Evolutionary conservation across 805 yeast genomes (phyloP).

Genomic region (Yarrowia hollandica): DNA sequence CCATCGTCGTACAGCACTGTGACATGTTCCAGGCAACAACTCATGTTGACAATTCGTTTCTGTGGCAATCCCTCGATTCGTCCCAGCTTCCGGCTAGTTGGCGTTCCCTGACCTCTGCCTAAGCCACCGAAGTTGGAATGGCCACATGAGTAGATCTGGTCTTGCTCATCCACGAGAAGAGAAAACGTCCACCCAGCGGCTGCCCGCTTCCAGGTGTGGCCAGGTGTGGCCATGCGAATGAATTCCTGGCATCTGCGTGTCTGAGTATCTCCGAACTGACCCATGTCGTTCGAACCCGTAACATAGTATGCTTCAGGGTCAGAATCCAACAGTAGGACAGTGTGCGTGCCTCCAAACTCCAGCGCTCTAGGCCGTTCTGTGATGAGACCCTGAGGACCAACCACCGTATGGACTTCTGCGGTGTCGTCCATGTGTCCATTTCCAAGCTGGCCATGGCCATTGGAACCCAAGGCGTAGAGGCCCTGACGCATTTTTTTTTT

Average conservation of each 20-base stretch:
- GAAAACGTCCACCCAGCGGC: conserved; percentile 83
- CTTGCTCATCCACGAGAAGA: conserved; percentile 47
- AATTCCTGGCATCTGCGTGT: conserved; percentile 8
- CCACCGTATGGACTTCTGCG: conserved; percentile 36
- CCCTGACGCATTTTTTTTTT: conserved; percentile 31
- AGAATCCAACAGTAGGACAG: conserved; percentile 46
- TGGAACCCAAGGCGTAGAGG: conserved; percentile 70
- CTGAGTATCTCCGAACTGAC: conserved; percentile 54
- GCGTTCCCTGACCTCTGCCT: conserved; percentile 63
- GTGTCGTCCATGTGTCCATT: conserved; percentile 54
- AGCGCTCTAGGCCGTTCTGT: conserved; percentile 41
- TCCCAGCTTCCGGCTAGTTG: conserved; percentile 18
- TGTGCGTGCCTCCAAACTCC: conserved; percentile 86
- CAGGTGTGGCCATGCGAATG: conserved; percentile 30
- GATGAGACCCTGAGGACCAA: conserved; percentile 26
- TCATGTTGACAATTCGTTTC: conserved; percentile 33
- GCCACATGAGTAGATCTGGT: conserved; percentile 57
- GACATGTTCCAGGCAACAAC: conserved; percentile 42
- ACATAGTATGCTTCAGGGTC: conserved; percentile 45
- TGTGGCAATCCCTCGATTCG: conserved; percentile 19
- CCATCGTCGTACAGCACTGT: conserved; percentile 44
- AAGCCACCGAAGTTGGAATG: conserved; percentile 49
- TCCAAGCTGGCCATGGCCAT: conserved; percentile 79
- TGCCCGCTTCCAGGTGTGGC: conserved; percentile 47
- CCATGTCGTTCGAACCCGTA: conserved; percentile 58